A percentile compares a stretch with the other conserved stretches of the same genome.
Evolutionary conservation across 805 yeast genomes (phyloP).

Genomic region (Diddensiella transvaalensis): DNA sequence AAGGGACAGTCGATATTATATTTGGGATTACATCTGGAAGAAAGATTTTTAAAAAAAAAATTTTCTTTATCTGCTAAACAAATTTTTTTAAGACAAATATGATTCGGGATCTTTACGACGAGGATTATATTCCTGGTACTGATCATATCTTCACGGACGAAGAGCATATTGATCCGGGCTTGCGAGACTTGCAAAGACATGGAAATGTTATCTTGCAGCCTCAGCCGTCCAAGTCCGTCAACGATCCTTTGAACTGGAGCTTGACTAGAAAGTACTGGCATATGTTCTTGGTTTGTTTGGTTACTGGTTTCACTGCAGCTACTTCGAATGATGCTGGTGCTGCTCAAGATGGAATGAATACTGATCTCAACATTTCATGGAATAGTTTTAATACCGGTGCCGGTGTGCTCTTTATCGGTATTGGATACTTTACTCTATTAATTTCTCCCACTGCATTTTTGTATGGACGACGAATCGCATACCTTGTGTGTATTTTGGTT

Average conservation of each 20-base stretch:
- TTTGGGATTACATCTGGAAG: too few relatives aligned
- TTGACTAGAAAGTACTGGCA: constrained; percentile 44
- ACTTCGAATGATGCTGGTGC: constrained; percentile 73
- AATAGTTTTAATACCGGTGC: constrained; percentile 76
- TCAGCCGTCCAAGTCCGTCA: constrained; percentile 63
- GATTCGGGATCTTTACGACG: neutral
- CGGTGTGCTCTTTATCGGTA: constrained; percentile 68
- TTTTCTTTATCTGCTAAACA: too few relatives aligned
- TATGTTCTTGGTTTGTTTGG: constrained; percentile 38
- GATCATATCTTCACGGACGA: constrained; percentile 19
- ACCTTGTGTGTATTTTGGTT: constrained; percentile 53
- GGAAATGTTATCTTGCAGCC: constrained; percentile 54
- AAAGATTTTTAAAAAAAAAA: too few relatives aligned
- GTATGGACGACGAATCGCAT: constrained; percentile 65
- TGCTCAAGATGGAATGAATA: constrained; percentile 62
- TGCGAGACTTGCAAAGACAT: constrained; percentile 21
- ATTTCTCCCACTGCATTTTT: constrained; percentile 66
- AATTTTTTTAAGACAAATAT: too few relatives aligned
- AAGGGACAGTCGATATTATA: too few relatives aligned
- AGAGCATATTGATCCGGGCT: constrained; percentile 6
- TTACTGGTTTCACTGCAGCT: constrained; percentile 47
- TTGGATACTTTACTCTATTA: constrained; percentile 61
- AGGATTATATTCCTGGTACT: constrained; percentile 27
- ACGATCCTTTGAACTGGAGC: constrained; percentile 67
- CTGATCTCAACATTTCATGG: constrained; percentile 59